Evolutionary conservation across 2,329 filamentous ascomycete species (phyloP).

Genomic region (Fusarium longipes): DNA sequence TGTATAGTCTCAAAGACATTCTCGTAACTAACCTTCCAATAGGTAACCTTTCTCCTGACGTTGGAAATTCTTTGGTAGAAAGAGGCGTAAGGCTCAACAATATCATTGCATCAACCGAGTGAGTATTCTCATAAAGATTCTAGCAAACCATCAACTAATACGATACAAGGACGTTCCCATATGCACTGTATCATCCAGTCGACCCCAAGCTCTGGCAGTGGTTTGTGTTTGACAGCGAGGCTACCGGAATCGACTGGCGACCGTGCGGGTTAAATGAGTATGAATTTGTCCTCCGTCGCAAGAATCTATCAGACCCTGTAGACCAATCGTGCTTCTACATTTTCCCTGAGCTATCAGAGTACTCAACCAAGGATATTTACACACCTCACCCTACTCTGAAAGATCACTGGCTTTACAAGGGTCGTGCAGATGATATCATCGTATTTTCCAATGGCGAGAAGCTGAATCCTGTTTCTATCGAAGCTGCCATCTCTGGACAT

Average conservation of each 20-base stretch:
- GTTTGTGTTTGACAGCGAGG: background rate
- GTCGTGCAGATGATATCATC: conserved; percentile 10
- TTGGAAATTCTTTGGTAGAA: background rate
- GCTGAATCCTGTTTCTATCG: conserved; percentile 2
- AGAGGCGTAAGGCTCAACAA: background rate
- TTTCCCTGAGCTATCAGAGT: conserved; percentile 9
- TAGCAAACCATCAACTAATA: background rate
- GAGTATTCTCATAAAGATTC: rapidly evolving
- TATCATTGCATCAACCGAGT: conserved; percentile 9
- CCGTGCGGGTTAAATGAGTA: background rate
- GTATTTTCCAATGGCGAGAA: conserved; percentile 7
- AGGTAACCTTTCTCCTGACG: background rate
- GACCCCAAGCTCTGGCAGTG: conserved; percentile 6
- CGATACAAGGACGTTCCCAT: background rate
- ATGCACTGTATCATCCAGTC: background rate
- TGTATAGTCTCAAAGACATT: rapidly evolving
- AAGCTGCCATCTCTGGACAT: background rate
- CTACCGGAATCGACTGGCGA: conserved; percentile 5
- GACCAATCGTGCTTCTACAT: background rate
- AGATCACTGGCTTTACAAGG: conserved; percentile 2
- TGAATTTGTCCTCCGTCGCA: conserved; percentile 4
- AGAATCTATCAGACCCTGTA: background rate
- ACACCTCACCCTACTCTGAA: background rate
- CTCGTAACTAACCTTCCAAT: rapidly evolving
- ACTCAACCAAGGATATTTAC: conserved; percentile 5